Evolutionary conservation across 306 rosid species (phyloP), one percentile per base, ranked within the genome.

Genomic region (Carpinus fangiana): DNA sequence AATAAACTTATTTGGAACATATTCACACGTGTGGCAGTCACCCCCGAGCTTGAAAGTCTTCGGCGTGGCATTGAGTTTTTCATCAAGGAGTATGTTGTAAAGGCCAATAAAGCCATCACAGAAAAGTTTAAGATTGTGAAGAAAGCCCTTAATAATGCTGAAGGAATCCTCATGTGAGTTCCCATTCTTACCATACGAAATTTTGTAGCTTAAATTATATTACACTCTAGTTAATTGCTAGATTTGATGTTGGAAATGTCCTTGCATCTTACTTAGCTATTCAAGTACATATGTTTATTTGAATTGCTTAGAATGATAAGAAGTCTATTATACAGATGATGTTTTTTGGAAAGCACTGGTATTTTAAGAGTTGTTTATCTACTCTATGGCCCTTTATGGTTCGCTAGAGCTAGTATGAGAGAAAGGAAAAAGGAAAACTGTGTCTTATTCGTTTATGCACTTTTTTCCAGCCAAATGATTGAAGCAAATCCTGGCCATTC

Each of bases 11-110:
- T 95, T 2, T 95, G 98, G 98, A 95, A 92, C 52, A 76, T 88
- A 4, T 92, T 92, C 78, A 88, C 95, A 0, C 97, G 97, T 11
- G 86, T 86, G 16, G 97, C 95, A 20, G 91, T 88, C 68, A 70
- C 87, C 54, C 92, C 91, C 4, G 97, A 91, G 80, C 93, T 91
- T 21, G 98, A 91, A 83, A 72, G 79, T 77, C 92, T 95, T 78
- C 77, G 97, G 3, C 86, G 84, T 36, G 98, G 96, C 74, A 86
- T 91, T 8, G 84, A 86, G 55, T 95, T 91, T 79, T 95, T 92
- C 80, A 28, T 85, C 20, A 90, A 83, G 72, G 92, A 90, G 89
- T 87, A 90, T 65, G 73, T 91, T 81, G 68, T 90, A 78, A 93
- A 90, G 82, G 69, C 78, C 77, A 86, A 86, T 71, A 86, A 77